Evolutionary conservation across 2,329 filamentous ascomycete genomes (phyloP).

Genomic region (Colletotrichum incanum): DNA sequence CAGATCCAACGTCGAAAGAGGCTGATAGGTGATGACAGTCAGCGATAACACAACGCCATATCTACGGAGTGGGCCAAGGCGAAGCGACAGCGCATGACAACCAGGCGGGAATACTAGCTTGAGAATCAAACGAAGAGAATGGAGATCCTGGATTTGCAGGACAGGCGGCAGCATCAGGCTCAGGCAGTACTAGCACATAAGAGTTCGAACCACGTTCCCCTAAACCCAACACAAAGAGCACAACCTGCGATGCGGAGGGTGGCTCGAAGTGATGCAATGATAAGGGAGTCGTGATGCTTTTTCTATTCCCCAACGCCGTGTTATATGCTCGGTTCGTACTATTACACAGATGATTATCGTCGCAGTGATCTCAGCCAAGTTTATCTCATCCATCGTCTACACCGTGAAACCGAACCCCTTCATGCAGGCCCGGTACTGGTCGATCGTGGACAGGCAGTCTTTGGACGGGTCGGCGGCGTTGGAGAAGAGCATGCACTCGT

Average conservation of each 20-base stretch:
- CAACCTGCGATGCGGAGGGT: not conserved
- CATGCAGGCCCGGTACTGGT: constrained; percentile 94
- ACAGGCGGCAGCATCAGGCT: no score
- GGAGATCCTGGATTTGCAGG: not conserved
- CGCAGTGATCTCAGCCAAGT: constrained; percentile 12
- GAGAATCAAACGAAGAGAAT: not conserved
- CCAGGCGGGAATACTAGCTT: not conserved
- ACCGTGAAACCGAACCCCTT: constrained; percentile 90
- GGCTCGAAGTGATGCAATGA: not conserved
- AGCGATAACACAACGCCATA: no score
- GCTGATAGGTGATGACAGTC: no score
- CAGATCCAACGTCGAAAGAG: no score
- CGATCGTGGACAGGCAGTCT: constrained; percentile 87
- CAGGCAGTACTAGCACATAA: not conserved
- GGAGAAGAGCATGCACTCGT: constrained; percentile 99
- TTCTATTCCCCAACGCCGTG: constrained; percentile 43
- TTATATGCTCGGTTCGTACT: constrained; percentile 41
- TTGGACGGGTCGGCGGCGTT: constrained; percentile 84
- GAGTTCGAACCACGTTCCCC: not conserved
- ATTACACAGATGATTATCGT: constrained; percentile 40
- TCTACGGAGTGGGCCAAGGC: no score
- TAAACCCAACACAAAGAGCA: not conserved
- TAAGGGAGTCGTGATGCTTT: constrained; percentile 35
- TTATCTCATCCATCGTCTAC: constrained; percentile 49
- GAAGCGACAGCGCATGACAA: not conserved